These are phyloP conservation scores for Xylaria multiplex DNA, from an alignment of 2,329 filamentous ascomycete genomes.

Conservation along the genomic window DNA sequence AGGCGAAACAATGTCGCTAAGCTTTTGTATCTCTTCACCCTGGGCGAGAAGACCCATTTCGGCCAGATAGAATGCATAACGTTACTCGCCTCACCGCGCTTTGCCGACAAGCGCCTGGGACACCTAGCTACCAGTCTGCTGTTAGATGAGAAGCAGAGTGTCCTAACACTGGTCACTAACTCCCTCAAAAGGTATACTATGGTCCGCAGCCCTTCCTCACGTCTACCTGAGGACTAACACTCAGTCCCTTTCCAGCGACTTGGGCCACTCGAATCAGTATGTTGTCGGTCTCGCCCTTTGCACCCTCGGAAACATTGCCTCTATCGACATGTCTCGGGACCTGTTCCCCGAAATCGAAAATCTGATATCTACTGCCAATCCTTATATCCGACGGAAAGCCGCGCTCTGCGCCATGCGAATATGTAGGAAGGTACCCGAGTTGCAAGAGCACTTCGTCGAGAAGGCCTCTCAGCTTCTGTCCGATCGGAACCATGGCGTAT, in stretches of 20 bases:
- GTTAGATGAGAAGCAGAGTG: slow-evolving; percentile 98
- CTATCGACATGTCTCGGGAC: slow-evolving; percentile 97
- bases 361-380: slow-evolving; percentile 90
- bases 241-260: slow-evolving; percentile 69
- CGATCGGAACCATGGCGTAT: slow-evolving; percentile 94
- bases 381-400: slow-evolving; percentile 97
- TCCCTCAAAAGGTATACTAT: slow-evolving; percentile 88
- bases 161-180: slow-evolving; percentile 95
- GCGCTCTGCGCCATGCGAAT: slow-evolving; percentile 99
- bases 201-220: background rate
- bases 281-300: slow-evolving; percentile 96
- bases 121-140: slow-evolving; percentile 96
- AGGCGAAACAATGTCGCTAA: slow-evolving; percentile 99
- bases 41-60: slow-evolving; percentile 97
- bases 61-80: slow-evolving; percentile 99
- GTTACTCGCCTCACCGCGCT: slow-evolving; percentile 93
- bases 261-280: slow-evolving; percentile 98
- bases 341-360: slow-evolving; percentile 95
- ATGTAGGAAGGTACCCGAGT: slow-evolving; percentile 95
- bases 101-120: slow-evolving; percentile 95
- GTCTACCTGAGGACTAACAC: slow-evolving; percentile 49
- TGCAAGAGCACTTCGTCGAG: slow-evolving; percentile 96
- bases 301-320: slow-evolving; percentile 96
- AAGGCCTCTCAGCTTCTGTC: slow-evolving; percentile 89
- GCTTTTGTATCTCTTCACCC: slow-evolving; percentile 95